Evolutionary conservation across 2,329 filamentous ascomycete genomes (phyloP), one percentile per base, ranked within the genome.

Genomic region (Penicillium sp.): DNA sequence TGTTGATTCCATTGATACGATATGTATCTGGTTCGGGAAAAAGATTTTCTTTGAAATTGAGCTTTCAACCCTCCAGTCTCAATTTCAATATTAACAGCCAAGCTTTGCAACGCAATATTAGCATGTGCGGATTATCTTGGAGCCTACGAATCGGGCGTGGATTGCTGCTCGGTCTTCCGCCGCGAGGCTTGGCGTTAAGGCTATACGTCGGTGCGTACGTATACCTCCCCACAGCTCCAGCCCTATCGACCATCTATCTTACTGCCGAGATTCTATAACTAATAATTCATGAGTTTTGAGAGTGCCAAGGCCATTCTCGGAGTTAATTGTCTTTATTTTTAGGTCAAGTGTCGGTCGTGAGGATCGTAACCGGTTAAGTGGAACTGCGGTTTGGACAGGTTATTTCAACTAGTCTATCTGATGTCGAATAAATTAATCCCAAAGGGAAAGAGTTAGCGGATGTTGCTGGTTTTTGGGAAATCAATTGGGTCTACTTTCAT

Each of bases 181-280:
- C 33, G n/a, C 49, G n/a, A 19, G 43, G 25, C 51, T 53, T 53
- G 51, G 51, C 51, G 10, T 40, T 33, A 46, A 27, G 41, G 41
- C 41, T 53, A 15, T 46, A 44, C 27, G 41, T 39, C 34, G 43
- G 46, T 38, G 51, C 43, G 23, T 47, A 53, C 50, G 43, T 53
- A 53, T 15, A 9, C 33, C 34, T 33, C 50, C 41, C 50, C 41
- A 53, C 41, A 47, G 16, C 41, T 33, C 38, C 41, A 47, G 50
- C 50, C 50, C 50, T 53, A 36, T 21, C 21, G 21, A 21, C 38
- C 38, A 40, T 19, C n/a, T 33, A 40, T 19, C n/a, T 33, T 11
- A 39, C 39, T 40, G 23, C 25, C 16, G 13, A 25, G n/a, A 9
- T 27, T 46, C 40, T 25, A 25, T 11, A 8, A 8, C 33, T n/a